These are phyloP conservation scores for Zymoseptoria brevis DNA, from an alignment of 2,329 filamentous ascomycete genomes.

Conservation along the genomic window DNA sequence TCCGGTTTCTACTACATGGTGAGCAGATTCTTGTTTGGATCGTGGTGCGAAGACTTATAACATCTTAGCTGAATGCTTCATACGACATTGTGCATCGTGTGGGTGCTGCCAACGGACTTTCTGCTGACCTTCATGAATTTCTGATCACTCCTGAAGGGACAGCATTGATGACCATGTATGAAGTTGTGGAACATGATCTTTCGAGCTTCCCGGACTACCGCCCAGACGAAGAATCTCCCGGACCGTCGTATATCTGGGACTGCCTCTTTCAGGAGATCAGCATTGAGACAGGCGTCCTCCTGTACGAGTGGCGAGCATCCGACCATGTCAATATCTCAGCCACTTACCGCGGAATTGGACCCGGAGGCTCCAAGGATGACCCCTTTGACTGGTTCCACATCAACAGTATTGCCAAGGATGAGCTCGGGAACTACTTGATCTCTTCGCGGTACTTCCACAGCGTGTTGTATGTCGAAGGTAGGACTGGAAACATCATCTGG, in stretches of 20 bases:
- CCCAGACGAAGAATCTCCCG: conserved; percentile 11
- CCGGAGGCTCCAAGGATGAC: conserved; percentile 34
- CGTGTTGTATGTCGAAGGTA: conserved; percentile 39
- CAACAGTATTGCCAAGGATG: conserved; percentile 44
- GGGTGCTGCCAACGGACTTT: conserved; percentile 30
- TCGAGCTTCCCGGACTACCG: conserved; percentile 16
- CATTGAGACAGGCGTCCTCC: conserved; percentile 35
- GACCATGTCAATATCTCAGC: conserved; percentile 33
- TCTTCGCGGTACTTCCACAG: conserved; percentile 38
- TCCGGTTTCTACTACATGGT: conserved; percentile 30
- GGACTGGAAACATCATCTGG: conserved; percentile 39
- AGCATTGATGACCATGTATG: conserved; percentile 38
- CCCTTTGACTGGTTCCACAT: conserved; percentile 49
- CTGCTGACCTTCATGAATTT: conserved; percentile 39
- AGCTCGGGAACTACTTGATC: conserved; percentile 40
- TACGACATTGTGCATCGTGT: conserved; percentile 36
- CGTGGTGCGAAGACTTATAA: background rate
- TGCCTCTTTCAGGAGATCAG: conserved; percentile 40
- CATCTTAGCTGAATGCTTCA: conserved; percentile 26
- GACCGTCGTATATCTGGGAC: conserved; percentile 32
- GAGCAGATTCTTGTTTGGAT: background rate
- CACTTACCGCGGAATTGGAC: conserved; percentile 30
- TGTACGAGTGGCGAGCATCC: conserved; percentile 43
- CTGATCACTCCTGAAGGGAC: conserved; percentile 36
- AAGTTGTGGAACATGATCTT: conserved; percentile 21